A percentile compares a stretch with the other conserved stretches of the same genome.
Evolutionary conservation across 805 yeast genomes (phyloP).

Genomic region (Kodamaea fukazawae): DNA sequence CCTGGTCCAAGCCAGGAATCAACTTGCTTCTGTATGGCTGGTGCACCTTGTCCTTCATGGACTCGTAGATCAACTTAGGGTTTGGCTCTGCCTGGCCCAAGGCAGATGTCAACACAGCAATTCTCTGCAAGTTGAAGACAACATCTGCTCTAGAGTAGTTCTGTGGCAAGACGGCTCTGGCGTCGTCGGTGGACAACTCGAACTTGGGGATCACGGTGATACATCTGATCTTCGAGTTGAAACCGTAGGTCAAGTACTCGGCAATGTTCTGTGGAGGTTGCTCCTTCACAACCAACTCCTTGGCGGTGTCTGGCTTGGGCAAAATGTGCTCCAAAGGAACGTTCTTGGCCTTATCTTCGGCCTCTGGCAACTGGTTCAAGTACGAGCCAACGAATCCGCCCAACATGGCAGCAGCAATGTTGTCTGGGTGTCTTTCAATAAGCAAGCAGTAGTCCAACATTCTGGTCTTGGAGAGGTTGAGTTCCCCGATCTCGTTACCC

Average conservation of each 20-base stretch:
- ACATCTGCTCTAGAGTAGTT: constrained; percentile 77
- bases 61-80: constrained; percentile 78
- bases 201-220: constrained; percentile 90
- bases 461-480: constrained; percentile 71
- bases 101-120: constrained; percentile 90
- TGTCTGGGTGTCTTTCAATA: constrained; percentile 98
- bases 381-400: constrained; percentile 98
- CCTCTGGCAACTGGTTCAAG: constrained; percentile 71
- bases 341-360: constrained; percentile 71
- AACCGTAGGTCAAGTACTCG: constrained; percentile 79
- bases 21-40: constrained; percentile 94
- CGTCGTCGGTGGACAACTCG: constrained; percentile 88
- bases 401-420: constrained; percentile 97
- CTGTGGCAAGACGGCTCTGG: constrained; percentile 85
- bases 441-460: constrained; percentile 91
- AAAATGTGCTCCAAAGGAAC: constrained; percentile 83
- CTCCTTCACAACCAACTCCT: constrained; percentile 35
- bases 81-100: constrained; percentile 82
- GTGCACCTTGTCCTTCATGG: constrained; percentile 96
- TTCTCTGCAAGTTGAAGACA: constrained; percentile 88
- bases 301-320: constrained; percentile 73
- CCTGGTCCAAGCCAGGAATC: constrained; percentile 87
- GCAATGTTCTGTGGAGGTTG: constrained; percentile 83
- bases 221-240: constrained; percentile 82
- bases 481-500: constrained; percentile 79